phyloP scores from a whole-genome alignment of 805 yeast species.

The Wickerhamomyces hampshirensis region DNA sequence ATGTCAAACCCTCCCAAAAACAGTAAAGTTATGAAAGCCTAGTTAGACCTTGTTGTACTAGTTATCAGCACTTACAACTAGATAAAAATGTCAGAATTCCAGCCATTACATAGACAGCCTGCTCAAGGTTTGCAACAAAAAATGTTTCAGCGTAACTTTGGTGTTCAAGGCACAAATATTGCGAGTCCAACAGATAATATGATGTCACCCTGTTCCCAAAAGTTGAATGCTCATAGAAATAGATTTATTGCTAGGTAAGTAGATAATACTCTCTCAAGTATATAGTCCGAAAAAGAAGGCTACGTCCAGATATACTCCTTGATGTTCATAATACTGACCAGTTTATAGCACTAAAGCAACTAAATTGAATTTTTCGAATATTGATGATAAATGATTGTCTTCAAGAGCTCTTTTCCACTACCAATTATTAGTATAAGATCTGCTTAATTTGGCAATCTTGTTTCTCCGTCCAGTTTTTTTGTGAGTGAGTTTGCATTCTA shows the following conservation, averaged over 20 bases:
- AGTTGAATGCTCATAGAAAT: constrained; percentile 44
- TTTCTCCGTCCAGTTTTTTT: too few relatives aligned
- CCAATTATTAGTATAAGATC: too few relatives aligned
- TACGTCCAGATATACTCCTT: too few relatives aligned
- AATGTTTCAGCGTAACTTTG: constrained; percentile 19
- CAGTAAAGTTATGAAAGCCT: too few relatives aligned
- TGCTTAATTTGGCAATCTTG: too few relatives aligned
- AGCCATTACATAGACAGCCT: constrained; percentile 24
- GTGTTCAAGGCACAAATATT: constrained; percentile 3
- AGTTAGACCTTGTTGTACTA: too few relatives aligned
- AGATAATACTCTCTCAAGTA: constrained; percentile 2
- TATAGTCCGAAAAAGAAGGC: too few relatives aligned
- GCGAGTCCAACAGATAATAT: constrained; percentile 54
- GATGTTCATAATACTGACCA: constrained; percentile 6
- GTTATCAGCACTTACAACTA: too few relatives aligned
- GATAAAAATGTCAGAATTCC: constrained; percentile 23
- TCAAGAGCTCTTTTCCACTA: too few relatives aligned
- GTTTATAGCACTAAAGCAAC: constrained; percentile 21
- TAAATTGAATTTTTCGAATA: constrained; percentile 19
- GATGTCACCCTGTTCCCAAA: constrained; percentile 56
- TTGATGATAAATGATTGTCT: constrained; percentile 4
- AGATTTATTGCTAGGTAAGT: constrained; percentile 34
- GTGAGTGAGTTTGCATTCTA: too few relatives aligned
- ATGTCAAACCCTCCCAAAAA: too few relatives aligned
- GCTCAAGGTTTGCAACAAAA: constrained; percentile 18